Base-by-base conservation (phyloP, 805 yeast species). In the Lachancea thermotolerans region DNA sequence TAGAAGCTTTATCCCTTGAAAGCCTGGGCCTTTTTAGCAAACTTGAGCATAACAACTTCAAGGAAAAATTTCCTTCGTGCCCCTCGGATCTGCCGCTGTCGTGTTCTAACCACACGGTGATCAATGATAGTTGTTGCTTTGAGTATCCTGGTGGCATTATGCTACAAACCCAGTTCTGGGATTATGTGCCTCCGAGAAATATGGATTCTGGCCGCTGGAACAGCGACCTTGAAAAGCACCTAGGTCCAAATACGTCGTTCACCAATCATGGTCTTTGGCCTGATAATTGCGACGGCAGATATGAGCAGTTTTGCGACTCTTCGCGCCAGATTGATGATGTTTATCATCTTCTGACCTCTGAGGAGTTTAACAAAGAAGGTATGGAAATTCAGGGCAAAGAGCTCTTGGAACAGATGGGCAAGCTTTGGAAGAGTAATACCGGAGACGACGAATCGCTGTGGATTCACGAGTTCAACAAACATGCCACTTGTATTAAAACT, bases 401-500 rank as follows among this genome's bases (percentile, higher is more conserved):
- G 9, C 68, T 88, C 40, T 68, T 84, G 38, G 63, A 66, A 1
- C 72, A 73, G 47, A 78, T 90, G 87, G 52, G 67, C 21, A 56
- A 57, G 28, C 65, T 72, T 49, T 90, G 97, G 97, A 82, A 83
- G 60, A 82, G 83, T 56, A 75, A 74, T 57, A 78, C 77, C 41
- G 87, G 87, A 10, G 62, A 75, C 46, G 91, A 84, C 59, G 81
- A 77, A 47, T 60, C 72, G 5, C 68, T 90, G 41, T 90, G 98
- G 98, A 72, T 76, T 31, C 96, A 90, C 65, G 97, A 90, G 65
- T 90, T 77, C 73, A 89, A 90, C 69, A 90, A 90, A 62, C 98
- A 90, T 61, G 97, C 90, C 18, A 88, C 96, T 9, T 90, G 97
- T 66, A 81, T 89, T 74, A 77, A 81, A 39, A 88, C 96, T 1